A percentile compares a stretch with the other conserved stretches of the same genome.
Conservation (phyloP, 306 rosid genomes). For the Trifolium pratense region DNA sequence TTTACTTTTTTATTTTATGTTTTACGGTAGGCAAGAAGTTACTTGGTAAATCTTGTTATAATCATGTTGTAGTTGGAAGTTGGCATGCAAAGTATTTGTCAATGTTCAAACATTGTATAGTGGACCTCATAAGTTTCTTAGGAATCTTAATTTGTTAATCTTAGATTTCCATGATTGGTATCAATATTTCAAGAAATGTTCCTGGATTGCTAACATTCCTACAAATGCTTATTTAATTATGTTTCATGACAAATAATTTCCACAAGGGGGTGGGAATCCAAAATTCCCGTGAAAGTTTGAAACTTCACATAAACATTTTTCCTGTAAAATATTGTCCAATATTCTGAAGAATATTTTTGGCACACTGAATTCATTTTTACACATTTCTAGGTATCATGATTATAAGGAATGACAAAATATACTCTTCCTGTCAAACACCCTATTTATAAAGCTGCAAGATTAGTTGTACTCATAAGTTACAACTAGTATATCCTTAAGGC, state of each 20-base stretch:
- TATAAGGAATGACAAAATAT: not conserved
- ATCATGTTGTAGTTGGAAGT: constrained; percentile 2
- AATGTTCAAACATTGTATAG: constrained; percentile 11
- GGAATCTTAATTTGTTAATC: not conserved
- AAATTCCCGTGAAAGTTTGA: not conserved
- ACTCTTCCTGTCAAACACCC: not conserved
- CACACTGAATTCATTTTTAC: not conserved
- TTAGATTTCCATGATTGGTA: not conserved
- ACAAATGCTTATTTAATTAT: not conserved
- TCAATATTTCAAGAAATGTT: not conserved
- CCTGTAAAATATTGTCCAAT: not conserved
- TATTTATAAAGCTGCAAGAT: constrained; percentile 12
- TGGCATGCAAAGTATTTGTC: not conserved
- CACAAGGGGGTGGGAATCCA: not conserved
- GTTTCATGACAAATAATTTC: not conserved
- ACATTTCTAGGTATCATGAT: not conserved
- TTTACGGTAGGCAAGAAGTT: constrained; percentile 53
- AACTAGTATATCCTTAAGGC: not conserved
- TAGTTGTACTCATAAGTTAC: not conserved
- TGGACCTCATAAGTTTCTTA: not conserved
- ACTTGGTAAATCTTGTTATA: constrained; percentile 22
- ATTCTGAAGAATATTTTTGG: not conserved
- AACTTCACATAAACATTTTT: not conserved
- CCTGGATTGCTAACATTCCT: not conserved
- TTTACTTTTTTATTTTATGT: not conserved